Evolutionary conservation across 306 rosid genomes (phyloP), one percentile per base, ranked within the genome.

Genomic region (Boehmeria nivea): DNA sequence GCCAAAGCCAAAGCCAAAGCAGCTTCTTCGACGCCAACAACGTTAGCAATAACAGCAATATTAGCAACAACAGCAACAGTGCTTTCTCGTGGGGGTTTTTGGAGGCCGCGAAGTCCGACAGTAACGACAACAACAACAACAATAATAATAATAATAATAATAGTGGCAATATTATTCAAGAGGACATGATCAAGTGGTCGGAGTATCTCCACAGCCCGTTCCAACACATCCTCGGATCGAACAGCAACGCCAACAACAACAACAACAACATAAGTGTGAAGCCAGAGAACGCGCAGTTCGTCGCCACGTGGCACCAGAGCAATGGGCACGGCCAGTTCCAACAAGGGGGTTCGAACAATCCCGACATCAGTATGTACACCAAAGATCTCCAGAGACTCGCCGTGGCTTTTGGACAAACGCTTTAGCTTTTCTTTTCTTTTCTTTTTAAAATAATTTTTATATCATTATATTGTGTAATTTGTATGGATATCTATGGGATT

Each of bases 311-410:
- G 45, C 45, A 40, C 17, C 45, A 40, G 7, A n/a, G n/a, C 45
- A 11, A 40, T 11, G 3, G 38, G 38, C 38, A 11, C 11, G 16
- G 65, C 44, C 81, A 75, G 64, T 49, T 40, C 4, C 45, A 40
- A 2, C 45, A 40, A n/a, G 15, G 45, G 15, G 45, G 12, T 40
- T n/a, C 15, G 15, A 40, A 40, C 17, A 40, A 40, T 40, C 45
- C 16, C n/a, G 17, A n/a, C 6, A 40, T 40, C 10, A 40, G 10
- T 40, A 40, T 87, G 76, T 68, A 63, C 69, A 56, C 59, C 43
- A 54, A 87, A 76, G 91, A 87, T 61, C 78, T 84, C 12, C 98
- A 84, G 61, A 84, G 82, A 72, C 83, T 87, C 43, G 82, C 94
- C 24, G 54, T 84, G 62, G 72, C 98, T 59, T 87, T 82, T 67